phyloP scores from a whole-genome alignment of 2,329 filamentous ascomycete genomes.

The Xylariaceae sp. region DNA sequence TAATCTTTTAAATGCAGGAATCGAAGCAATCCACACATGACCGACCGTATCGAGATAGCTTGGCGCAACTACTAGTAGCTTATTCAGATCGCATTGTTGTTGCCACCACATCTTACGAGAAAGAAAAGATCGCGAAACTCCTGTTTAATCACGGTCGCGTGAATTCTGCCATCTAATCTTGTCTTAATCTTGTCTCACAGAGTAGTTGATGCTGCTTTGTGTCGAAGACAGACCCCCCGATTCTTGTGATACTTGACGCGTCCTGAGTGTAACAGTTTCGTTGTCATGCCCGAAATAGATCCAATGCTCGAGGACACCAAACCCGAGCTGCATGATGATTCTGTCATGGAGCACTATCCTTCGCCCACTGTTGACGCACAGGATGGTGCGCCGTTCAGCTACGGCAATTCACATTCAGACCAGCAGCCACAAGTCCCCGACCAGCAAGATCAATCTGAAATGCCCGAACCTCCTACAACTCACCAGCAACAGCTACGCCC shows the following conservation, averaged over 20 bases:
- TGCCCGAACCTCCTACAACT: slow-evolving; percentile 39
- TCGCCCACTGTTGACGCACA: slow-evolving; percentile 49
- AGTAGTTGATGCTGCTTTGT: slow-evolving; percentile 10
- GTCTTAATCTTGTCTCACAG: neutral
- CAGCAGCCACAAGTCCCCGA: slow-evolving; percentile 32
- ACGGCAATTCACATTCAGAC: slow-evolving; percentile 34
- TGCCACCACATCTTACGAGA: neutral
- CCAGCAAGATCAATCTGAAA: slow-evolving; percentile 35
- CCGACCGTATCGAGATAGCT: slow-evolving; percentile 1
- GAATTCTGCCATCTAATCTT: slow-evolving; percentile 3
- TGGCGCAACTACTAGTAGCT: slow-evolving; percentile 3
- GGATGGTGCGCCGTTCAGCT: slow-evolving; percentile 46
- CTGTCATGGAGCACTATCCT: slow-evolving; percentile 47
- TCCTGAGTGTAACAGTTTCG: slow-evolving; percentile 2
- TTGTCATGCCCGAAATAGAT: slow-evolving; percentile 35
- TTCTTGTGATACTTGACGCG: slow-evolving; percentile 14
- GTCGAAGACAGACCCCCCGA: slow-evolving; percentile 2
- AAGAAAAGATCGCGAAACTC: neutral
- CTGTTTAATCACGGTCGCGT: slow-evolving; percentile 10
- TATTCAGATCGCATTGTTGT: slow-evolving; percentile 7
- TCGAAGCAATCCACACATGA: slow-evolving; percentile 12
- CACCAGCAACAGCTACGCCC: slow-evolving; percentile 47
- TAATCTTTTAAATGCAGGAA: slow-evolving; percentile 17
- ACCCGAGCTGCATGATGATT: slow-evolving; percentile 26
- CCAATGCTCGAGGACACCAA: slow-evolving; percentile 32